A percentile compares a stretch with the other conserved stretches of the same genome.
phyloP scores from a whole-genome alignment of 192 early-diverging fungal genomes.

The Podila epigama region DNA sequence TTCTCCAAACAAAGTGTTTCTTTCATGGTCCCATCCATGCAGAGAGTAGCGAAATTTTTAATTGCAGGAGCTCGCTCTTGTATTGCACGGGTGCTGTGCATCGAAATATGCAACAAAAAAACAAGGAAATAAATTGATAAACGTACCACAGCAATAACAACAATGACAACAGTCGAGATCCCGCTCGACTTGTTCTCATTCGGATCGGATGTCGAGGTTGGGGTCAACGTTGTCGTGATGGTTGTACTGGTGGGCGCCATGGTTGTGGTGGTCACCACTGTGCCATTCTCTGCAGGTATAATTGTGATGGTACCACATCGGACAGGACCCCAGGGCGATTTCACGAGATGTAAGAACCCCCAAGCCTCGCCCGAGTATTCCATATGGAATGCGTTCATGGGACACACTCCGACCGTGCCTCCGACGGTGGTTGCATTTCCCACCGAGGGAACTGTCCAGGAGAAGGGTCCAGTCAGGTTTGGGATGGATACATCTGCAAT shows the following conservation, averaged over 20 bases:
- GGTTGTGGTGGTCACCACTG: neutral
- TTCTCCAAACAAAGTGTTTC: too few relatives aligned
- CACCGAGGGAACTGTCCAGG: conserved; percentile 33
- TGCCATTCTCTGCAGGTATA: conserved; percentile 16
- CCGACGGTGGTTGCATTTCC: conserved; percentile 36
- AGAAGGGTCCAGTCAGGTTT: conserved; percentile 8
- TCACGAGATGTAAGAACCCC: conserved; percentile 1
- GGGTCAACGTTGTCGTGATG: conserved; percentile 12
- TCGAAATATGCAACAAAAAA: too few relatives aligned
- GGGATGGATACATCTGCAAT: conserved; percentile 24
- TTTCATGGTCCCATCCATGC: too few relatives aligned
- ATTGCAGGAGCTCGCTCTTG: too few relatives aligned
- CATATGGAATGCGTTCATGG: conserved; percentile 32
- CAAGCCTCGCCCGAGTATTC: conserved; percentile 18
- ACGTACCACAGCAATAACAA: conserved; percentile 41
- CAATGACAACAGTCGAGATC: conserved; percentile 18
- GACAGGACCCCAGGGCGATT: conserved; percentile 28
- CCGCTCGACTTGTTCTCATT: neutral
- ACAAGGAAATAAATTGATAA: too few relatives aligned
- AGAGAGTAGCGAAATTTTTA: too few relatives aligned
- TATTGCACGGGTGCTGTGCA: too few relatives aligned
- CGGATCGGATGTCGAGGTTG: neutral
- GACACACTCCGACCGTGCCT: conserved; percentile 14
- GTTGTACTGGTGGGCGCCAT: neutral
- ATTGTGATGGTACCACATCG: conserved; percentile 36